A percentile compares a stretch with the other conserved stretches of the same genome.
Evolutionary conservation across 495 filamentous ascomycete species (phyloP).

Genomic region (Lasiosphaeria hispida): DNA sequence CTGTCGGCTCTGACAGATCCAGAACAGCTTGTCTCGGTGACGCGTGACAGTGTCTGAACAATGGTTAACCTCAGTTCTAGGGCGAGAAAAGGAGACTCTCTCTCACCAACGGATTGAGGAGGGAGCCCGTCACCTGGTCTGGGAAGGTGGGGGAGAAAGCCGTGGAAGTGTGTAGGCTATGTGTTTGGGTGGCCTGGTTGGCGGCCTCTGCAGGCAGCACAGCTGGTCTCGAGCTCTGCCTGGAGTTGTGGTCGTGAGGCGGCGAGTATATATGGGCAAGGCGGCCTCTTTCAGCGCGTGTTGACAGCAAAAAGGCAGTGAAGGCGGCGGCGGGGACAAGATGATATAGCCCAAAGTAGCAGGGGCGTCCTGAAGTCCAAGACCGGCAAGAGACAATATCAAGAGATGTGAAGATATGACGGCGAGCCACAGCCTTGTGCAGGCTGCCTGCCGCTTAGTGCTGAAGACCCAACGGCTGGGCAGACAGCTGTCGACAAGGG

Average conservation of each 20-base stretch:
- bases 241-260: not conserved
- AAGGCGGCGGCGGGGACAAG: not conserved
- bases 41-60: too few species aligned
- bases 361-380: not conserved
- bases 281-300: not conserved
- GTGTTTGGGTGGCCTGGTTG: not conserved
- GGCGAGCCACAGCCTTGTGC: constrained; percentile 8
- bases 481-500: not conserved
- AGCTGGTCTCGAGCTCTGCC: constrained; percentile 2
- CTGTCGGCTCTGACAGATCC: too few species aligned
- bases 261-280: constrained; percentile 2
- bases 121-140: too few species aligned
- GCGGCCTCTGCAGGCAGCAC: constrained; percentile 7
- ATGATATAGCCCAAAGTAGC: not conserved
- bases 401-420: not conserved
- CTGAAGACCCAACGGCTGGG: constrained; percentile 7
- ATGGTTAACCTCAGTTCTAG: too few species aligned
- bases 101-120: too few species aligned
- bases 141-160: not conserved
- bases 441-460: constrained; percentile 3
- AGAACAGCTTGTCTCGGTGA: too few species aligned
- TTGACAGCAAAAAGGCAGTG: not conserved
- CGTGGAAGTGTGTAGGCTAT: not conserved
- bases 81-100: too few species aligned
- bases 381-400: not conserved